Percentiles rank a stretch among this genome's conserved stretches.
These are phyloP conservation scores for Phytopythium litorale DNA, from an alignment of 352 stramenopile species.

Conservation along the genomic window DNA sequence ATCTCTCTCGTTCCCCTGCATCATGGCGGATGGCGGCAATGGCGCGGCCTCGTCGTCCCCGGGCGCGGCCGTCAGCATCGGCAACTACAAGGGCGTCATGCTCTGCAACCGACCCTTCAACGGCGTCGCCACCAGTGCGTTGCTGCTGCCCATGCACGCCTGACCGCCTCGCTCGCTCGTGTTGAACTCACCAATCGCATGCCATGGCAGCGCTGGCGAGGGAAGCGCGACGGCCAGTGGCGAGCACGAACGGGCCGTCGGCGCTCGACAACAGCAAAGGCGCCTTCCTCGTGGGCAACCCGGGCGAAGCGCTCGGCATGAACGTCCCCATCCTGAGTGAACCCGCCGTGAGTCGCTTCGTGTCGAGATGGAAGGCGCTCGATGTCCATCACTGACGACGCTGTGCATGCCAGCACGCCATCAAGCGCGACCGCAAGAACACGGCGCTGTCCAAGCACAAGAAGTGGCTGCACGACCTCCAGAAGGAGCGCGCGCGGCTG, in stretches of 20 bases:
- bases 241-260: constrained; percentile 3
- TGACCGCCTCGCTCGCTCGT: neutral
- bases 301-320: constrained; percentile 59
- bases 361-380: neutral
- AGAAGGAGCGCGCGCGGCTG: constrained; percentile 85
- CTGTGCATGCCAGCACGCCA: constrained; percentile 35
- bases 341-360: constrained; percentile 34
- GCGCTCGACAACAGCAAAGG: constrained; percentile 47
- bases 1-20: neutral
- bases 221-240: constrained; percentile 42
- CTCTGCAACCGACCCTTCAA: constrained; percentile 94
- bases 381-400: neutral
- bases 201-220: constrained; percentile 45
- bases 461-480: constrained; percentile 92
- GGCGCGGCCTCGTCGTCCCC: constrained; percentile 16
- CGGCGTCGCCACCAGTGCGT: constrained; percentile 70
- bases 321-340: constrained; percentile 82
- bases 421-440: constrained; percentile 89
- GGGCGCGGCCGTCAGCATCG: constrained; percentile 76
- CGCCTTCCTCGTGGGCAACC: constrained; percentile 71
- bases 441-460: constrained; percentile 91
- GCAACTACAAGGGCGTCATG: constrained; percentile 96
- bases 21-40: constrained; percentile 25
- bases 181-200: constrained; percentile 1
- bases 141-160: too few relatives aligned